Evolutionary conservation across 1,284 basidiomycete genomes (phyloP), one percentile per base, ranked within the genome.

Genomic region (Austroboletus niveus): DNA sequence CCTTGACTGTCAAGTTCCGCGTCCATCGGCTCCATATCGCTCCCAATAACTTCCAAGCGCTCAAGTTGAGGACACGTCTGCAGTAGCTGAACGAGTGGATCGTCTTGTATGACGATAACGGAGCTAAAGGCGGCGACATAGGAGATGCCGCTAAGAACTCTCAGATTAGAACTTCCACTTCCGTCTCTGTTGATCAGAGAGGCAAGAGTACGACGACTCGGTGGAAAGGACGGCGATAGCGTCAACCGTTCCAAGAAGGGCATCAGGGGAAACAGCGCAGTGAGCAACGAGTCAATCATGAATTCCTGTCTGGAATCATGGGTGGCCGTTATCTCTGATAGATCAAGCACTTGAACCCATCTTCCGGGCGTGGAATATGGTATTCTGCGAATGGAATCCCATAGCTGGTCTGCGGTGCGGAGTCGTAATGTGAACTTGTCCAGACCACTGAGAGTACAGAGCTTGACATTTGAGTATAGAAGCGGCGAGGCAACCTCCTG

Each of bases 321-420:
- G n/a, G 62, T 62, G 55, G 73, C 74, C 17, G 65, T 58, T 40
- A 92, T 60, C 29, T 72, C 69, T 7, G 86, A 84, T 15, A 94
- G 69, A 64, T 93, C 85, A 24, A 94, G 74, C 6, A 68, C 68
- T 48, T 84, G 85, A 4, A 94, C 81, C 87, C 89, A 93, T 62
- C 92, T 80, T 27, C 91, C 92, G 1, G 92, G 92, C 0, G 85
- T 78, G 1, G 89, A 92, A 64, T 87, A 87, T 0, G 88, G 87
- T 61, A 91, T 91, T 41, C 90, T 78, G 48, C 89, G 81, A 53
- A 94, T 84, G 50, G 89, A 89, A 60, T 92, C 89, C 92, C 92
- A 94, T 62, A 79, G 81, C 60, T 82, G 76, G 57, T 94, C 92
- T 17, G 85, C 84, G 20, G 63, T 59, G 52, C 76, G 70, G 4